Conservation (phyloP, 2,329 filamentous ascomycete genomes). For the Aspergillus sp. region DNA sequence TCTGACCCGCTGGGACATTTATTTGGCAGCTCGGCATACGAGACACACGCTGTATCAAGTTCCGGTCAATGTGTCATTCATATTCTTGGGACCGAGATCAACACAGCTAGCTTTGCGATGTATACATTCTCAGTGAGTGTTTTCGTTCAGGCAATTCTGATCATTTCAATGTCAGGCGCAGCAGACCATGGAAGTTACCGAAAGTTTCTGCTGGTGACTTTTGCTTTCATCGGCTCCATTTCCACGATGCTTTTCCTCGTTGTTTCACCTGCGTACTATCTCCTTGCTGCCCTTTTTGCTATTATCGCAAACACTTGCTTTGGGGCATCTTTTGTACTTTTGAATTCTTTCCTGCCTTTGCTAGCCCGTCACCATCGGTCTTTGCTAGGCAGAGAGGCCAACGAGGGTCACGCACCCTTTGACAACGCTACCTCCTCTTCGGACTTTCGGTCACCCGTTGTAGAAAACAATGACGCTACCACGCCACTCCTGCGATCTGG, state of each 20-base stretch:
- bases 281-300: conserved; percentile 74
- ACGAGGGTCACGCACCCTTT: conserved; percentile 1
- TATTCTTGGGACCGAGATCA: conserved; percentile 75
- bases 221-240: conserved; percentile 71
- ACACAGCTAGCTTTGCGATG: conserved; percentile 95
- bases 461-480: conserved; percentile 10
- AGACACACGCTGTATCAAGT: conserved; percentile 14
- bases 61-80: conserved; percentile 70
- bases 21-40: conserved; percentile 11
- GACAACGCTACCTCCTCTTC: conserved; percentile 8
- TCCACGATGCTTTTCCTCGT: conserved; percentile 85
- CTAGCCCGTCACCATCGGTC: conserved; percentile 76
- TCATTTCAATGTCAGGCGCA: conserved; percentile 92
- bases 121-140: conserved; percentile 96
- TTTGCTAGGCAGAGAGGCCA: conserved; percentile 27
- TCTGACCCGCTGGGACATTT: not conserved
- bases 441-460: not conserved
- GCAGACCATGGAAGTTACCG: conserved; percentile 90
- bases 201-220: conserved; percentile 77
- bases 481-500: conserved; percentile 20
- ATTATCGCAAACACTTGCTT: conserved; percentile 91
- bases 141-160: conserved; percentile 75
- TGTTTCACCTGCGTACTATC: conserved; percentile 64
- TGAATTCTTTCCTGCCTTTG: conserved; percentile 91
- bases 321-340: conserved; percentile 85